Evolutionary conservation across 306 rosid species (phyloP).

Genomic region (Phaseolus lunatus): DNA sequence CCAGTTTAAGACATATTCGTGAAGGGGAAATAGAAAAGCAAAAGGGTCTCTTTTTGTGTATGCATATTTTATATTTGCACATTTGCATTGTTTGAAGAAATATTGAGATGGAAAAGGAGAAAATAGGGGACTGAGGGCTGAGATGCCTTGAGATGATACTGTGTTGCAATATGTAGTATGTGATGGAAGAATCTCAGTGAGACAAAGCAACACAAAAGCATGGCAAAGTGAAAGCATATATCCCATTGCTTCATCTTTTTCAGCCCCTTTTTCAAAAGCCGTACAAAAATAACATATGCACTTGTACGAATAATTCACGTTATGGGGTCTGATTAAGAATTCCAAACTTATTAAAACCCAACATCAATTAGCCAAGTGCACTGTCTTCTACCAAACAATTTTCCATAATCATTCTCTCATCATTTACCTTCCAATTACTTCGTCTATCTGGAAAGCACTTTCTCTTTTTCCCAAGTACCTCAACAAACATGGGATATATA

Average conservation of each 20-base stretch:
- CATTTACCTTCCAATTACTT: conserved; percentile 28
- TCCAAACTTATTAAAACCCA: conserved; percentile 45
- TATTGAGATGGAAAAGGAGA: conserved; percentile 36
- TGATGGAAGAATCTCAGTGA: conserved; percentile 54
- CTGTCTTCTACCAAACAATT: conserved; percentile 33
- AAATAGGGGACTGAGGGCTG: conserved; percentile 42
- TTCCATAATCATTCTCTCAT: conserved; percentile 42
- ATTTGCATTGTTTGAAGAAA: conserved; percentile 20
- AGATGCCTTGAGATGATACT: conserved; percentile 52
- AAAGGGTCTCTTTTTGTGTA: conserved; percentile 33
- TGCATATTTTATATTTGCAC: not conserved
- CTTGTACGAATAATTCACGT: conserved; percentile 46
- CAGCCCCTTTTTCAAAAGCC: conserved; percentile 32
- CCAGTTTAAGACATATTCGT: conserved; percentile 49
- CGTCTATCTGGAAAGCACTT: conserved; percentile 39
- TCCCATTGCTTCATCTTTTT: conserved; percentile 49
- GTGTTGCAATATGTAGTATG: conserved; percentile 41
- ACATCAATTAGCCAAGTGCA: conserved; percentile 31
- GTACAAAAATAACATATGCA: conserved; percentile 51
- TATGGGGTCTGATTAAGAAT: conserved; percentile 45
- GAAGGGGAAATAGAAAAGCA: conserved; percentile 29
- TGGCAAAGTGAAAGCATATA: conserved; percentile 52
- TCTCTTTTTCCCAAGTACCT: conserved; percentile 36
- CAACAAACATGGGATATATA: conserved; percentile 27
- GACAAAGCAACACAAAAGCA: conserved; percentile 55